Percentiles rank a stretch among this genome's conserved stretches.
Evolutionary conservation across 805 yeast genomes (phyloP).

Genomic region (Candida dajiaensis): DNA sequence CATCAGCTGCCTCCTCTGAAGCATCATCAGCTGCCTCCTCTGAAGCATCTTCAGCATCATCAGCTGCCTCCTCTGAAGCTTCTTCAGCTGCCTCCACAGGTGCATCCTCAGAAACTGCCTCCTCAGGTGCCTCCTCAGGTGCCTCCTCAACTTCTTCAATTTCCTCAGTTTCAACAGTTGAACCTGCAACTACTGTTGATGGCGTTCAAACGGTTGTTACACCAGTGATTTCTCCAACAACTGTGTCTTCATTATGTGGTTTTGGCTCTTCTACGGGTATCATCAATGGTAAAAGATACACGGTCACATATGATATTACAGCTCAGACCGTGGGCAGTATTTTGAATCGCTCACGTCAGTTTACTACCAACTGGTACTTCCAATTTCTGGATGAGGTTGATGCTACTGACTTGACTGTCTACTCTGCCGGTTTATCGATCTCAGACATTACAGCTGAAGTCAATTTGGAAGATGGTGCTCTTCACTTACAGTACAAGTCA

Average conservation of each 20-base stretch:
- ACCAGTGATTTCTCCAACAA: neutral
- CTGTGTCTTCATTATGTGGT: slow-evolving; percentile 2
- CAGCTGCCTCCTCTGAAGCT: no score
- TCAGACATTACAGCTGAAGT: slow-evolving; percentile 7
- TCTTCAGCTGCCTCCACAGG: no score
- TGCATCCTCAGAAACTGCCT: neutral
- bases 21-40: neutral
- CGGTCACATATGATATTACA: slow-evolving; percentile 2
- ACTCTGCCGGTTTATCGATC: slow-evolving; percentile 5
- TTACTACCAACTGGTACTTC: slow-evolving; percentile 9
- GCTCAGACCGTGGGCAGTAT: slow-evolving; percentile 3
- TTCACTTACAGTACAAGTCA: slow-evolving; percentile 4
- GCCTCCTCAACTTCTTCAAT: slow-evolving; percentile 1
- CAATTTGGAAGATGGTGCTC: slow-evolving; percentile 14
- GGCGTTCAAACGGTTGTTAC: neutral
- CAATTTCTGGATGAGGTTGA: slow-evolving; percentile 1
- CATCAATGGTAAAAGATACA: slow-evolving; percentile 6
- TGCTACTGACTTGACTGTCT: slow-evolving; percentile 8
- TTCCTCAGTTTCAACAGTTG: neutral
- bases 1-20: neutral
- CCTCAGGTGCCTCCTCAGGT: neutral
- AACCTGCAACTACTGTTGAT: neutral
- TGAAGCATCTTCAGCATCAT: no score
- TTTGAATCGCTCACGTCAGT: neutral
- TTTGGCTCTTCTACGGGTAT: slow-evolving; percentile 1